phyloP scores from a whole-genome alignment of 2,329 filamentous ascomycete species.

The Alternaria sp. region DNA sequence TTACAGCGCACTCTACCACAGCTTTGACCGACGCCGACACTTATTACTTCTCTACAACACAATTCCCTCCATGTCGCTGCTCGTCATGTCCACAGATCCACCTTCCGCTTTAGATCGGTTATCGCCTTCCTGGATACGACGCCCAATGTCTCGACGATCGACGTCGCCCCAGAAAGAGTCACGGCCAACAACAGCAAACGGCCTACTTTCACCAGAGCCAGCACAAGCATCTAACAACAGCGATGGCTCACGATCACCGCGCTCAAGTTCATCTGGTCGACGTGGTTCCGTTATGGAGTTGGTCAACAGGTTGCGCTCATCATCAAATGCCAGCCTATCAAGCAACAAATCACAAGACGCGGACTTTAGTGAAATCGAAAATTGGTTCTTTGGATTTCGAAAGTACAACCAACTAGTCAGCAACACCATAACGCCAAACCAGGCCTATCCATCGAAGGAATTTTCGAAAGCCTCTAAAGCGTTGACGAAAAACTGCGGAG shows the following conservation, averaged over 20 bases:
- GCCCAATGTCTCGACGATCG: conserved; percentile 23
- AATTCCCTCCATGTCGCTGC: conserved; percentile 31
- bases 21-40: conserved; percentile 3
- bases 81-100: conserved; percentile 36
- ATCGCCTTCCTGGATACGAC: conserved; percentile 35
- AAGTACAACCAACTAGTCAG: conserved; percentile 45
- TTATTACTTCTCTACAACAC: not conserved
- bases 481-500: conserved; percentile 41
- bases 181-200: conserved; percentile 24
- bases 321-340: conserved; percentile 34
- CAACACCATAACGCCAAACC: conserved; percentile 23
- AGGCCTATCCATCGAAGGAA: conserved; percentile 21
- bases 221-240: conserved; percentile 36
- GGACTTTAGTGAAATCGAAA: conserved; percentile 37
- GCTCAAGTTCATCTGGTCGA: conserved; percentile 32
- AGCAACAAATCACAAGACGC: conserved; percentile 28
- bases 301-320: conserved; percentile 38
- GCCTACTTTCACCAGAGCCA: conserved; percentile 25
- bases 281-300: conserved; percentile 33
- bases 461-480: conserved; percentile 34
- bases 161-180: conserved; percentile 27
- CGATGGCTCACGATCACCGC: conserved; percentile 35
- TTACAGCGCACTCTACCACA: conserved; percentile 7
- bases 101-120: conserved; percentile 31
- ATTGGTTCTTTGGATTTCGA: conserved; percentile 43